These are phyloP conservation scores for Allantophomopsis lycopodina DNA, from an alignment of 2,329 filamentous ascomycete genomes.

Conservation along the genomic window DNA sequence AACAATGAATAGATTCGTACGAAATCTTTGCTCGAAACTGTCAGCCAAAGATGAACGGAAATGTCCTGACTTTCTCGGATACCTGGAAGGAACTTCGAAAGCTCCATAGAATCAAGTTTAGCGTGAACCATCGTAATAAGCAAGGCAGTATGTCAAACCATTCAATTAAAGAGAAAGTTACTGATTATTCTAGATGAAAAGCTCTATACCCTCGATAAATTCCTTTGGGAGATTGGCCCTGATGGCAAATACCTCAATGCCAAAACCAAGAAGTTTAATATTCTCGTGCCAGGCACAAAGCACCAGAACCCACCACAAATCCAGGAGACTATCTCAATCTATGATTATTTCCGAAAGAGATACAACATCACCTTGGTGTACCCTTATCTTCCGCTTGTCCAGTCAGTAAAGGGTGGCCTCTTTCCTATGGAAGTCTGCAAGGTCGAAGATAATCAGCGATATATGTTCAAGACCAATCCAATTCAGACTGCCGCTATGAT, in stretches of 20 bases:
- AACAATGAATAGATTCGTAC: no score
- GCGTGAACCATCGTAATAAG: conserved; percentile 37
- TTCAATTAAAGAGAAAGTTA: no score
- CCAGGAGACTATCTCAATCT: conserved; percentile 24
- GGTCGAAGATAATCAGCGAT: conserved; percentile 40
- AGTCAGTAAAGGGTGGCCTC: conserved; percentile 35
- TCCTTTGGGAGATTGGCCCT: no score
- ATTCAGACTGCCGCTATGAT: conserved; percentile 76
- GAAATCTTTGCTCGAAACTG: conserved; percentile 1
- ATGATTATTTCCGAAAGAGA: conserved; percentile 38
- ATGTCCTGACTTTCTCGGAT: conserved; percentile 23
- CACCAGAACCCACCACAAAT: conserved; percentile 24
- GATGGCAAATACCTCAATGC: no score
- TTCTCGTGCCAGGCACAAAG: no score
- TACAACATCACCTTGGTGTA: conserved; percentile 36
- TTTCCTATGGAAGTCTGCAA: conserved; percentile 50
- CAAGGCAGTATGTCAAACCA: conserved; percentile 13
- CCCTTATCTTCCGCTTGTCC: conserved; percentile 39
- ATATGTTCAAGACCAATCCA: conserved; percentile 46
- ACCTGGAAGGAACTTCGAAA: conserved; percentile 40
- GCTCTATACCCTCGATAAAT: conserved; percentile 31
- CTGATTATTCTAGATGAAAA: conserved; percentile 21
- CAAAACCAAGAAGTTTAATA: no score
- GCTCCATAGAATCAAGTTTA: conserved; percentile 40
- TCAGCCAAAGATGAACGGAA: conserved; percentile 4